Evolutionary conservation across 2,329 filamentous ascomycete species (phyloP).

Genomic region (Aspergillus fumigatiaffinis): DNA sequence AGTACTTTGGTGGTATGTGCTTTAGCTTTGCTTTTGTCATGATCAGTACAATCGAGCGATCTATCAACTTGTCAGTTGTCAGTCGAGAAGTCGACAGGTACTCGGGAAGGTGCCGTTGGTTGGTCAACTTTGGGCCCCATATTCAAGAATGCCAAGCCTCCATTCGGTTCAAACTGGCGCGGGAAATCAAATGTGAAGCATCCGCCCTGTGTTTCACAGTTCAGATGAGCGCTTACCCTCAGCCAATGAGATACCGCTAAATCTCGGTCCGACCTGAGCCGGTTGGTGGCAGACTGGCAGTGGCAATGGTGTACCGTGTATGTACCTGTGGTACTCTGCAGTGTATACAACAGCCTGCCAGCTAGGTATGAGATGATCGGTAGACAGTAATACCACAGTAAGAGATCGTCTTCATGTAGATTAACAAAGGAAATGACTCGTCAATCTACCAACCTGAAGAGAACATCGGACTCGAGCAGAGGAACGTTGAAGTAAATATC

Average conservation of each 20-base stretch:
- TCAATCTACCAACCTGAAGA: not conserved
- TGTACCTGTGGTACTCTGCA: not conserved
- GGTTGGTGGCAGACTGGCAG: not conserved
- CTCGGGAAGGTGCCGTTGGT: not conserved
- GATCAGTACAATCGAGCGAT: not conserved
- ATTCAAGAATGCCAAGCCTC: slow-evolving; percentile 19
- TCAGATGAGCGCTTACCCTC: slow-evolving; percentile 29
- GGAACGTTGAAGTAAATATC: not conserved
- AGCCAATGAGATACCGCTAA: slow-evolving; percentile 17
- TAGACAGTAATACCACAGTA: not conserved
- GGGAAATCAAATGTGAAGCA: slow-evolving; percentile 31
- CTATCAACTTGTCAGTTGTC: not conserved
- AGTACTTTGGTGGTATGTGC: not conserved
- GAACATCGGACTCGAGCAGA: too few species aligned
- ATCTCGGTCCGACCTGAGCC: slow-evolving; percentile 2
- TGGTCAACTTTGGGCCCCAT: not conserved
- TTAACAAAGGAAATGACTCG: not conserved
- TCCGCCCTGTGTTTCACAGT: slow-evolving; percentile 32
- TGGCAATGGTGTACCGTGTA: not conserved
- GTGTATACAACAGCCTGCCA: not conserved
- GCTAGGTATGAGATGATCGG: not conserved
- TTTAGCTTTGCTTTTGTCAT: not conserved
- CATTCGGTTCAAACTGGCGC: slow-evolving; percentile 33
- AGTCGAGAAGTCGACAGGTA: not conserved
- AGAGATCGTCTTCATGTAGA: not conserved